Evolutionary conservation across 192 early-diverging fungal genomes (phyloP), one percentile per base, ranked within the genome.

Genomic region (Coemansia sp.): DNA sequence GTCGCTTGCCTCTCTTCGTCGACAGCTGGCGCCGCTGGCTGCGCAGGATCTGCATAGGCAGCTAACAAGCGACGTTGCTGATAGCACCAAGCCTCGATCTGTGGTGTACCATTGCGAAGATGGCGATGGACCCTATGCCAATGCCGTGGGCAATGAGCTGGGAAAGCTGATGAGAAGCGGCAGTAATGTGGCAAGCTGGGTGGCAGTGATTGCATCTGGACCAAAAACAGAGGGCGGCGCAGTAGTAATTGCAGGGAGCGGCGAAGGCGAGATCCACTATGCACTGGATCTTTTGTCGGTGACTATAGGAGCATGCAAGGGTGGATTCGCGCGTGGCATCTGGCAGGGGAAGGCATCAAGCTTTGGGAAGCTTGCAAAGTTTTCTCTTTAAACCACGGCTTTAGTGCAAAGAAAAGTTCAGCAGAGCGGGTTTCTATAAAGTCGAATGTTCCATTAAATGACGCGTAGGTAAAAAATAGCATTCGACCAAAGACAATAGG

Each of bases 31-130:
- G 9, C 67, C 67, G 0, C 64, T 75, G 56, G 68, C 65, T 12
- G 73, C 67, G 3, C 48, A 36, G 2, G 73, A 69, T 12, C 34
- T 75, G 63, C 33, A 18, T 57, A 39, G 68, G 7, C 55, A 59
- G 43, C 57, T 75, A 2, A 22, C 33, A 3, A 32, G 15, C 28
- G 34, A 14, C 11, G 36, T 7, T 61, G 22, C 61, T 37, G 48
- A n/a, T 20, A 17, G 5, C 12, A n/a, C 22, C 18, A 38, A 37
- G 14, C 33, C n/a, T 12, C 53, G 57, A 48, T 34, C 41, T n/a
- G 52, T 61, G 2, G 62, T 63, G 6, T 75, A 70, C 37, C 67
- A 75, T 51, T 66, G 73, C 34, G 73, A 75, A 39, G 73, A 70
- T 18, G 73, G 73, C 12, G 73, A 75, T 17, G 68, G 56, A 33